A percentile compares a stretch with the other conserved stretches of the same genome.
Conservation (phyloP, 139 green algal genomes). For the Coelastrella sp. region DNA sequence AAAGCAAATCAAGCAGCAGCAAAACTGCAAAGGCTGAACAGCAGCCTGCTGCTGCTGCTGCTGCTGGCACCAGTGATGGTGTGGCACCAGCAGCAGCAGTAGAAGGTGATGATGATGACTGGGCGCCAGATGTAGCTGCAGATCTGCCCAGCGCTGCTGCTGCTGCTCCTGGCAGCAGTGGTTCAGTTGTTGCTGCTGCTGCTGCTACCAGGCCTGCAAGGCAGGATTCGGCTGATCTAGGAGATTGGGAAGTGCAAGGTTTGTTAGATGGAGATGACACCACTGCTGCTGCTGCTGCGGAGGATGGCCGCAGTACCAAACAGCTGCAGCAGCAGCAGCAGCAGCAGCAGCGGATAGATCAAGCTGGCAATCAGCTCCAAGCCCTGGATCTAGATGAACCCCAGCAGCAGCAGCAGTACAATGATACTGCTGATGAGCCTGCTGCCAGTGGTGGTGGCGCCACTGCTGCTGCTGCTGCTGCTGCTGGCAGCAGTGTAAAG, state of each 20-base stretch:
- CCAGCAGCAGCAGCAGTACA: conserved; percentile 21
- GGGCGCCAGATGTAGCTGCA: background rate
- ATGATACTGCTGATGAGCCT: background rate
- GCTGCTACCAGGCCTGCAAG: background rate
- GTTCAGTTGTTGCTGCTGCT: background rate
- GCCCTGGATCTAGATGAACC: background rate
- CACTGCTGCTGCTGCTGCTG: background rate
- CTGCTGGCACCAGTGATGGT: background rate
- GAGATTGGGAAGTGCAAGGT: background rate
- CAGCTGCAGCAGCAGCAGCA: conserved; percentile 8
- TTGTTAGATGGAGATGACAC: background rate
- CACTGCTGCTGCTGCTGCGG: background rate
- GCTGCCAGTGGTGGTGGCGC: background rate
- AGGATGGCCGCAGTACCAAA: background rate
- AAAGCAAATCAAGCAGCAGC: background rate
- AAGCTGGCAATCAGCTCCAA: background rate
- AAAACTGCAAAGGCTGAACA: background rate
- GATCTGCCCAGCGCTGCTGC: background rate
- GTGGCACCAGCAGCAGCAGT: conserved; percentile 14
- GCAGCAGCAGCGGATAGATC: conserved; percentile 18
- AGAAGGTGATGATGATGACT: background rate
- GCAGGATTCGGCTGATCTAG: background rate
- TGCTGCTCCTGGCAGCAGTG: background rate
- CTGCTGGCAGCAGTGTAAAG: background rate
- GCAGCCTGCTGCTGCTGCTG: background rate